These are phyloP conservation scores for Entomortierella parvispora DNA, from an alignment of 192 early-diverging fungal species.

Conservation along the genomic window DNA sequence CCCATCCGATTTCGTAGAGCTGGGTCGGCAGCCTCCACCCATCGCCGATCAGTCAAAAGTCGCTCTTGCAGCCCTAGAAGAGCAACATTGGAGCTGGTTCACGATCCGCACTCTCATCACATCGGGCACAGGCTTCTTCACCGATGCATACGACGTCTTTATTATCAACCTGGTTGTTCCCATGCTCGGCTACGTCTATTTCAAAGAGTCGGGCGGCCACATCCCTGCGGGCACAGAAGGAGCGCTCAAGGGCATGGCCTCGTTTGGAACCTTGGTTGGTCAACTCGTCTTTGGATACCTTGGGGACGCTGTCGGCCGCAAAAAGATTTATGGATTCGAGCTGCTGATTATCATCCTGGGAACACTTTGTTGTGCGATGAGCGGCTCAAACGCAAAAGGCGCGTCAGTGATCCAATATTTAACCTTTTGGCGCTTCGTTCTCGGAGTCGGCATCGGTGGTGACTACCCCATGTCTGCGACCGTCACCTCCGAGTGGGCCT, in stretches of 20 bases:
- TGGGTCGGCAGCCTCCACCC: too few relatives aligned
- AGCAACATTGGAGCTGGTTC: slow-evolving; percentile 59
- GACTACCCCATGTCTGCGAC: slow-evolving; percentile 95
- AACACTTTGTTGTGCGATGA: slow-evolving; percentile 80
- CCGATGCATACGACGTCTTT: slow-evolving; percentile 94
- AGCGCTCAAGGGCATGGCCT: slow-evolving; percentile 82
- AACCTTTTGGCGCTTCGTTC: slow-evolving; percentile 89
- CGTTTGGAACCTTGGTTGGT: slow-evolving; percentile 88
- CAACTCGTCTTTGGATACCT: slow-evolving; percentile 83
- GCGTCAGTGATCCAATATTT: slow-evolving; percentile 69
- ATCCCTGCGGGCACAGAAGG: slow-evolving; percentile 66
- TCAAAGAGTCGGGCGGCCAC: slow-evolving; percentile 47
- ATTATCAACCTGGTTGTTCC: slow-evolving; percentile 87
- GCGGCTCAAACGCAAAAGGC: slow-evolving; percentile 65
- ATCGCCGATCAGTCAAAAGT: neutral
- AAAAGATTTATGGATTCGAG: slow-evolving; percentile 89
- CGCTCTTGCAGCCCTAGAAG: slow-evolving; percentile 5
- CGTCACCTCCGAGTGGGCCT: slow-evolving; percentile 87
- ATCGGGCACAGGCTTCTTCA: slow-evolving; percentile 81
- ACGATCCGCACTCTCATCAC: slow-evolving; percentile 70
- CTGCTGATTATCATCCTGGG: slow-evolving; percentile 93
- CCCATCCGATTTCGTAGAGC: too few relatives aligned
- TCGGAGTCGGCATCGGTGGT: slow-evolving; percentile 94
- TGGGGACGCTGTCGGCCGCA: slow-evolving; percentile 88
- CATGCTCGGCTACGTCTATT: slow-evolving; percentile 82